Evolutionary conservation across 192 early-diverging fungal genomes (phyloP).

Genomic region (Geosiphon pyriformis): DNA sequence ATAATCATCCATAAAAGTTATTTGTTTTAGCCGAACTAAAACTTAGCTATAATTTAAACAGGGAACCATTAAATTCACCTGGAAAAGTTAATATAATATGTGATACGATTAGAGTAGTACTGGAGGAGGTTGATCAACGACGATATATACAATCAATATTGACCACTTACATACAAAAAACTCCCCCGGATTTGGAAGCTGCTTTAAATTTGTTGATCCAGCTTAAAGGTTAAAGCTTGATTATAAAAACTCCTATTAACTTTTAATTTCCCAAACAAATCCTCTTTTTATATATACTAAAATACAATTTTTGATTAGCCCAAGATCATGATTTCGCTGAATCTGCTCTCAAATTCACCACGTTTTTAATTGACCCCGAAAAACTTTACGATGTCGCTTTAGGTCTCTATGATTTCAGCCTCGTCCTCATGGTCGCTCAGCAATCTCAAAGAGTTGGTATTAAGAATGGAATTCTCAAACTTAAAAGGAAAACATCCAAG

Average conservation of each 20-base stretch:
- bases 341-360: constrained; percentile 79
- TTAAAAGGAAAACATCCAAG: too few relatives aligned
- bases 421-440: constrained; percentile 95
- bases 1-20: neutral
- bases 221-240: constrained; percentile 54
- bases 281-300: too few relatives aligned
- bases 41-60: too few relatives aligned
- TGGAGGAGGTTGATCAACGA: constrained; percentile 46
- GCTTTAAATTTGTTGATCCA: constrained; percentile 66
- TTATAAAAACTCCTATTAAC: too few relatives aligned
- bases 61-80: neutral
- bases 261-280: too few relatives aligned
- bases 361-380: constrained; percentile 88
- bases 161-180: constrained; percentile 76
- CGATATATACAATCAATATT: constrained; percentile 75
- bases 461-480: too few relatives aligned
- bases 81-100: constrained; percentile 77
- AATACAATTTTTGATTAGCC: constrained; percentile 28
- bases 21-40: too few relatives aligned
- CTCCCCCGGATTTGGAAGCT: constrained; percentile 75
- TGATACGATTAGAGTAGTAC: constrained; percentile 53
- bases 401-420: constrained; percentile 88
- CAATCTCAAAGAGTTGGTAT: constrained; percentile 74
- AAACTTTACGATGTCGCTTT: constrained; percentile 85
- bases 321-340: constrained; percentile 64